A percentile compares a stretch with the other conserved stretches of the same genome.
These are phyloP conservation scores for Trichosporon ovoides DNA, from an alignment of 1,284 basidiomycete genomes.

Conservation along the genomic window DNA sequence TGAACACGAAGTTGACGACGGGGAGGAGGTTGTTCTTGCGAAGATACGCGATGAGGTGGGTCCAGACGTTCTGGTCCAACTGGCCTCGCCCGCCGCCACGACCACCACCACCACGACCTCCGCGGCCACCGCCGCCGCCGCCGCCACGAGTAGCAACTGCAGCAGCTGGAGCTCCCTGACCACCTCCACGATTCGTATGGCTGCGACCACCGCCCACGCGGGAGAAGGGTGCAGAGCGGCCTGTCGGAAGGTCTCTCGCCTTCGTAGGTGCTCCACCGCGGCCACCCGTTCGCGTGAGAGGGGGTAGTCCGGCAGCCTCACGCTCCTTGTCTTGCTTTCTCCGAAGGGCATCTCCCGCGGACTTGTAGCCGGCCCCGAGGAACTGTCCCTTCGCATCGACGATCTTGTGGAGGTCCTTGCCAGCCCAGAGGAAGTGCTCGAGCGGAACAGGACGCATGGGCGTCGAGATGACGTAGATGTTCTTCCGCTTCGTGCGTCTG, in stretches of 20 bases:
- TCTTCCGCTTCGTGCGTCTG: constrained; percentile 97
- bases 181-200: constrained; percentile 43
- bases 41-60: constrained; percentile 81
- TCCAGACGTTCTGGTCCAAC: constrained; percentile 86
- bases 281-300: constrained; percentile 71
- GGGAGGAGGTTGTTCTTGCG: constrained; percentile 82
- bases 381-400: constrained; percentile 81
- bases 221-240: constrained; percentile 39
- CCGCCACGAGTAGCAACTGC: constrained; percentile 22
- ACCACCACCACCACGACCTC: constrained; percentile 54
- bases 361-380: constrained; percentile 71
- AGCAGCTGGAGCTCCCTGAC: constrained; percentile 33
- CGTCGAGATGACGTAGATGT: constrained; percentile 98
- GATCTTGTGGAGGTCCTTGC: constrained; percentile 85
- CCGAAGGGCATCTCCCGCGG: constrained; percentile 78
- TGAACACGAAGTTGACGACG: constrained; percentile 94
- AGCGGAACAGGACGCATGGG: constrained; percentile 93
- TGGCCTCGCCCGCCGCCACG: constrained; percentile 60
- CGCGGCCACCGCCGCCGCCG: constrained; percentile 49
- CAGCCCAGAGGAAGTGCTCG: constrained; percentile 94
- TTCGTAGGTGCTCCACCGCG: constrained; percentile 59
- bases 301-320: constrained; percentile 82
- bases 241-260: constrained; percentile 42
- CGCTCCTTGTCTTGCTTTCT: constrained; percentile 97
- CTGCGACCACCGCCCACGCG: constrained; percentile 38